Base-by-base conservation (phyloP, 345 rosid species). In the Kernera saxatilis region DNA sequence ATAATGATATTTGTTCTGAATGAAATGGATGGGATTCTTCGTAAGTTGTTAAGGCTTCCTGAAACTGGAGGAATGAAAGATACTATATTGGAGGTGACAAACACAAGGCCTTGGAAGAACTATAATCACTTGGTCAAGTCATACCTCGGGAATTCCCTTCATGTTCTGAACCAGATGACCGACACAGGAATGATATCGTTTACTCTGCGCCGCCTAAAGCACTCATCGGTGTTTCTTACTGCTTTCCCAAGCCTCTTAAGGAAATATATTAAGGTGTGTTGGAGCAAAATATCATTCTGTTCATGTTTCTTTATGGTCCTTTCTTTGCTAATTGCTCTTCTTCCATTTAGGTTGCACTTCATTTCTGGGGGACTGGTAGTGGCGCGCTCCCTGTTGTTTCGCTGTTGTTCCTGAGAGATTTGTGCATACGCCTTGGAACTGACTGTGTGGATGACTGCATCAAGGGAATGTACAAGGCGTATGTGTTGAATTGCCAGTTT, bases 321-420 rank as follows among this genome's bases (percentile, higher is more conserved):
- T 25, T 48, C 17, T 37, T 70, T 50, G 69, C 60, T 78, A 13
- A 54, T 17, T 39, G 32, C 26, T 66, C n/a, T 64, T 76, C 7
- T 70, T 46, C 9, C 18, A 21, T 68, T 29, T 85, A 94, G 97
- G 93, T 83, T 45, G 83, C 81, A 36, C 91, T 94, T 82, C 99
- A 91, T 76, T 94, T 91, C 78, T 94, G 98, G 99, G 96, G 99
- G 46, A 88, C 99, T 1, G 97, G 96, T 60, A 86, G 85, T 73
- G 93, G 90, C 60, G 77, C 92, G 14, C 91, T 94, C 35, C 84
- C 99, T 48, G 84, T 89, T 75, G 92, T 91, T 48, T 85, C 98
- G 37, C 83, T 92, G 68, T 83, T 94, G 26, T 91, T 94, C 77
- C 57, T 94, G 30, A 85, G 99, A 77, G 95, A 91, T 56, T 61